phyloP scores from a whole-genome alignment of 108 stramenopile genomes.

The Nitzschia sp. region DNA sequence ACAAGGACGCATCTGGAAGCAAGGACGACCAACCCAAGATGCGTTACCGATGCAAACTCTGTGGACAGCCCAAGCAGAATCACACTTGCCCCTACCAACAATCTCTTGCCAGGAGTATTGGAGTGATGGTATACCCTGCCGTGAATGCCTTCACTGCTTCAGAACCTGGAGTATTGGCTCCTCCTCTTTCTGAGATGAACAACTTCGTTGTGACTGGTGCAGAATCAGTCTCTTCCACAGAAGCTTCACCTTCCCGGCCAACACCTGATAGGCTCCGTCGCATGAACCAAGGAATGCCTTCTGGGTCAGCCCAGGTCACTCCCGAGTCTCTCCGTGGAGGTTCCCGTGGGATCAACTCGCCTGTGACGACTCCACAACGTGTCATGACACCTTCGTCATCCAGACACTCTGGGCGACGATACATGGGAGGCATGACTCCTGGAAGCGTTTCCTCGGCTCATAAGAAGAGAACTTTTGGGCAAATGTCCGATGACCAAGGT shows the following conservation, averaged over 20 bases:
- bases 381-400: slow-evolving; percentile 7
- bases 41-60: slow-evolving; percentile 77
- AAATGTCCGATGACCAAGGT: slow-evolving; percentile 35
- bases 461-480: slow-evolving; percentile 28
- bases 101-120: slow-evolving; percentile 70
- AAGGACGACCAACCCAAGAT: slow-evolving; percentile 45
- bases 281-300: slow-evolving; percentile 14
- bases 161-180: slow-evolving; percentile 71
- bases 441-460: background rate
- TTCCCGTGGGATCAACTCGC: slow-evolving; percentile 11
- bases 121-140: slow-evolving; percentile 70
- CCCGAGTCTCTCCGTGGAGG: slow-evolving; percentile 43
- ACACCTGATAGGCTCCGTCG: slow-evolving; percentile 36
- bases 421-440: slow-evolving; percentile 13
- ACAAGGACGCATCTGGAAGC: slow-evolving; percentile 13
- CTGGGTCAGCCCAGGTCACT: slow-evolving; percentile 48
- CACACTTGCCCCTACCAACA: slow-evolving; percentile 71
- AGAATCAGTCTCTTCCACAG: slow-evolving; percentile 33
- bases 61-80: slow-evolving; percentile 78
- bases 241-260: slow-evolving; percentile 43
- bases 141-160: slow-evolving; percentile 72
- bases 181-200: slow-evolving; percentile 76
- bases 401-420: slow-evolving; percentile 13
- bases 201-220: slow-evolving; percentile 55
- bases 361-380: slow-evolving; percentile 23